Conservation (phyloP, 306 rosid genomes). For the Heteromeles arbutifolia region DNA sequence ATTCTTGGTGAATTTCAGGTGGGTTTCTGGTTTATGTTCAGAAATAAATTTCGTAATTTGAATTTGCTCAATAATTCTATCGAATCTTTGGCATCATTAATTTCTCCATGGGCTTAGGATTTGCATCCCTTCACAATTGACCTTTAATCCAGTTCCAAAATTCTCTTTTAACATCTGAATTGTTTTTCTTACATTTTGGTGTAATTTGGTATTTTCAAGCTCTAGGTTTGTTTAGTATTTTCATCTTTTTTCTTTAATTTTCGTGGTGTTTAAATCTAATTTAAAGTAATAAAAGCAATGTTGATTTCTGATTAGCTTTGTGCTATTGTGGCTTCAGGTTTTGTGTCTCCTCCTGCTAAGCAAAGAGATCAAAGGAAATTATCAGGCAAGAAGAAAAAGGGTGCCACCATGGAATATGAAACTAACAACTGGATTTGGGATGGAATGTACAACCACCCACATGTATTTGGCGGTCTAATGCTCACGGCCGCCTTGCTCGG, state of each 20-base stretch:
- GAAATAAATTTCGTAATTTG: background rate
- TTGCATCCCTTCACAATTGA: background rate
- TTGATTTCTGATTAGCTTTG: background rate
- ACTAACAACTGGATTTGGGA: slow-evolving; percentile 86
- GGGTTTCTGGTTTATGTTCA: slow-evolving; percentile 19
- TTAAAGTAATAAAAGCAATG: background rate
- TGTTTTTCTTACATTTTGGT: background rate
- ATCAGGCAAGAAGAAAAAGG: slow-evolving; percentile 2
- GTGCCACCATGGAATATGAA: slow-evolving; percentile 66
- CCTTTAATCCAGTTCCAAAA: background rate
- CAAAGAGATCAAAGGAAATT: slow-evolving; percentile 11
- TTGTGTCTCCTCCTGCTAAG: slow-evolving; percentile 65
- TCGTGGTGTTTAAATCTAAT: background rate
- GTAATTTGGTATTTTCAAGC: background rate
- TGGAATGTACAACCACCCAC: slow-evolving; percentile 73
- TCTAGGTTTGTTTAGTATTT: background rate
- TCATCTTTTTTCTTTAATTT: background rate
- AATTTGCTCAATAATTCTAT: background rate
- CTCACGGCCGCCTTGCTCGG: slow-evolving; percentile 96
- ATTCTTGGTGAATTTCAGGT: background rate
- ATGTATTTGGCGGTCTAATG: slow-evolving; percentile 89
- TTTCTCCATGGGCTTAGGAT: background rate
- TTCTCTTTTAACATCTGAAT: background rate
- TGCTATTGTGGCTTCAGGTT: slow-evolving; percentile 18
- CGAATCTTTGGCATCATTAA: background rate